phyloP scores from a whole-genome alignment of 352 stramenopile genomes.

The Phytophthora sansomeana region DNA sequence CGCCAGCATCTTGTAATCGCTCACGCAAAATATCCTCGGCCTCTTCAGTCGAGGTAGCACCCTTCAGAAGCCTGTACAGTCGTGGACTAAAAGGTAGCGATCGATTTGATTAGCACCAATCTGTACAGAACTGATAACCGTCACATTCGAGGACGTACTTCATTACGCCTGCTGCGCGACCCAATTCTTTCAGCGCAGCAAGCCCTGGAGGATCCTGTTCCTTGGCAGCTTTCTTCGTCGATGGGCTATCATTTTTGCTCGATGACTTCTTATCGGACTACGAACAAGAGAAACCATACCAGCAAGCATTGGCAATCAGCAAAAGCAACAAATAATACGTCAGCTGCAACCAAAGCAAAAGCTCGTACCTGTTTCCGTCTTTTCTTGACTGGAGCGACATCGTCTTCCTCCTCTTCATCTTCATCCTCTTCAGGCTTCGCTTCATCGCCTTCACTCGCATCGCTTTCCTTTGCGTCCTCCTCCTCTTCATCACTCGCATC shows the following conservation, averaged over 20 bases:
- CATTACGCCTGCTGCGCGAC: conserved; percentile 67
- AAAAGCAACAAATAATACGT: conserved; percentile 4
- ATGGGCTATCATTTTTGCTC: conserved; percentile 16
- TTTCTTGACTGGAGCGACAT: conserved; percentile 28
- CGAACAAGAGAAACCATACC: background rate
- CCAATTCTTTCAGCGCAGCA: conserved; percentile 72
- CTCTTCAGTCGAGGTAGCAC: conserved; percentile 44
- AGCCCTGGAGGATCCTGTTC: conserved; percentile 56
- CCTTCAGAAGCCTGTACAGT: conserved; percentile 71
- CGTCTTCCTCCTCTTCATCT: conserved; percentile 32
- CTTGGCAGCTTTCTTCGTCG: conserved; percentile 38
- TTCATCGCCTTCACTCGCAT: conserved; percentile 39
- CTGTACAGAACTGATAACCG: background rate
- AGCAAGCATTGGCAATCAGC: background rate
- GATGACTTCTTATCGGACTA: conserved; percentile 31
- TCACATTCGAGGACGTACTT: conserved; percentile 49
- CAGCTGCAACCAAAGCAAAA: background rate
- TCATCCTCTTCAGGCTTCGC: conserved; percentile 32
- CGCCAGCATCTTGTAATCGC: conserved; percentile 46
- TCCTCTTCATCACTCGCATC: conserved; percentile 57
- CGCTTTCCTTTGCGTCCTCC: conserved; percentile 30
- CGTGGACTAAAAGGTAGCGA: conserved; percentile 48
- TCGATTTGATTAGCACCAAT: conserved; percentile 10
- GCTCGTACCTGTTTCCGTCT: conserved; percentile 35
- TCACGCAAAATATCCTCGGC: conserved; percentile 71